These are phyloP conservation scores for Apiospora pterosperma DNA, from an alignment of 2,329 filamentous ascomycete genomes.

Conservation along the genomic window DNA sequence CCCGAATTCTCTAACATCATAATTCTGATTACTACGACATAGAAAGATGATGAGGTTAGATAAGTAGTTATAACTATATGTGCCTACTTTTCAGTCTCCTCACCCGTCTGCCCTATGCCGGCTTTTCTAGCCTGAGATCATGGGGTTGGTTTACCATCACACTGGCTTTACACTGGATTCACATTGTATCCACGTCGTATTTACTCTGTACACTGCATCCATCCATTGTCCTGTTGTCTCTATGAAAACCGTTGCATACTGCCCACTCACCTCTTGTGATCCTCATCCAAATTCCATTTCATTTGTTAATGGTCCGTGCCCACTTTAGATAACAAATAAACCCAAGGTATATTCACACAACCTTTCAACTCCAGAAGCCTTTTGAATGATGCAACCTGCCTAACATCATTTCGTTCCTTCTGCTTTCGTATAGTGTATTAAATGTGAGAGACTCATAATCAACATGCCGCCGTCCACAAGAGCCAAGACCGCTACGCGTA, in stretches of 20 bases:
- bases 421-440: background rate
- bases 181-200: too few relatives aligned
- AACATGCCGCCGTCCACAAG: background rate
- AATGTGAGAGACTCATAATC: too few relatives aligned
- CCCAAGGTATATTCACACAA: background rate
- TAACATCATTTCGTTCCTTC: background rate
- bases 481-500: background rate
- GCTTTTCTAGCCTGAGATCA: background rate
- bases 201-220: too few relatives aligned
- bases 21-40: background rate
- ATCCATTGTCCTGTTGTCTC: background rate
- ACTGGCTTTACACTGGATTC: background rate
- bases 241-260: background rate
- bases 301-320: background rate
- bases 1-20: too few relatives aligned
- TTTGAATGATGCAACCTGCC: background rate
- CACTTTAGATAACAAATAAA: background rate
- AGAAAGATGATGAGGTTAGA: too few relatives aligned
- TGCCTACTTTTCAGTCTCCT: too few relatives aligned
- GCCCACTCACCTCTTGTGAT: background rate
- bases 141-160: background rate
- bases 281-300: background rate
- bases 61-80: background rate
- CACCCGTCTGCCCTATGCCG: background rate
- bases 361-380: background rate